Conservation (phyloP, 2,329 filamentous ascomycete genomes). For the Fusarium mundagurra region DNA sequence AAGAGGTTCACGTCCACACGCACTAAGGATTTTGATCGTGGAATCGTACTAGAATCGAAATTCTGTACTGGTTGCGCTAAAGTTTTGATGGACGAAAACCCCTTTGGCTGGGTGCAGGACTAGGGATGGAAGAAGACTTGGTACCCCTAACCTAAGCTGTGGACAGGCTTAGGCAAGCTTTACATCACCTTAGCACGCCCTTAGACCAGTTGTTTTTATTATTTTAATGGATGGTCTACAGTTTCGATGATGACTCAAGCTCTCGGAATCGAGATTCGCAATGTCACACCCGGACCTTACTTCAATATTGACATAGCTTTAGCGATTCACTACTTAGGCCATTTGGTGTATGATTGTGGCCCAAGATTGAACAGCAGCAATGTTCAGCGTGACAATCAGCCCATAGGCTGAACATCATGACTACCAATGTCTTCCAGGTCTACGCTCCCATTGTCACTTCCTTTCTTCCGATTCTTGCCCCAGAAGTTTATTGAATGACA, state of each 20-base stretch:
- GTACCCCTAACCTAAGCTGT: neutral
- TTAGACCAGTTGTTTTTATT: neutral
- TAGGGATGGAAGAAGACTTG: neutral
- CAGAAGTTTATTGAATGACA: neutral
- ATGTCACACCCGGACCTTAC: neutral
- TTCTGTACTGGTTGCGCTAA: neutral
- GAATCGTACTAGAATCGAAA: neutral
- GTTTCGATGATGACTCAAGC: neutral
- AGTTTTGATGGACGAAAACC: fast-evolving
- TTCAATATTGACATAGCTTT: neutral
- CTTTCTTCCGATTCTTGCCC: fast-evolving
- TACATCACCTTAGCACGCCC: neutral
- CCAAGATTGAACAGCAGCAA: neutral
- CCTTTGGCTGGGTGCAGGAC: neutral
- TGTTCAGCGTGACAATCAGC: neutral
- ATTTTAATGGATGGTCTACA: neutral
- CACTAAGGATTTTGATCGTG: neutral
- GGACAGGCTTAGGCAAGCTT: neutral
- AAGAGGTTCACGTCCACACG: neutral
- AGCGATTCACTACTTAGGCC: neutral
- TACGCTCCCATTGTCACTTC: fast-evolving
- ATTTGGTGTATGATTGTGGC: neutral
- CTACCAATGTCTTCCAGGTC: neutral
- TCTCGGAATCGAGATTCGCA: neutral
- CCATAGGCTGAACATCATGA: neutral